These are phyloP conservation scores for Colletotrichum sp. DNA, from an alignment of 2,329 filamentous ascomycete genomes.

Conservation along the genomic window DNA sequence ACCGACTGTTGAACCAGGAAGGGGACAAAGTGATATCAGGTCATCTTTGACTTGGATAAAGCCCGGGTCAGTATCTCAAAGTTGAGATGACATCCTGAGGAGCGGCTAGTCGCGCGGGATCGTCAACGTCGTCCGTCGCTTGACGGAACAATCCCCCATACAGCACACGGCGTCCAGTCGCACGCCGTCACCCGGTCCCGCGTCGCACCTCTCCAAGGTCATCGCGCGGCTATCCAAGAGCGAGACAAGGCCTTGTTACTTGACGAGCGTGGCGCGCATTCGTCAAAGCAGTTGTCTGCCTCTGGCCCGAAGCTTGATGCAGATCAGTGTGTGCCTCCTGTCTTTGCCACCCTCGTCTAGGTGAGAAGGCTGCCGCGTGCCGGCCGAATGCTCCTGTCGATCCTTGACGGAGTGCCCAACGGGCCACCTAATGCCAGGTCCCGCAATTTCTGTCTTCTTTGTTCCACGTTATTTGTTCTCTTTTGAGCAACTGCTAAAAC, in stretches of 20 bases:
- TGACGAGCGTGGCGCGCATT: neutral
- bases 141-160: neutral
- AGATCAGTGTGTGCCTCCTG: neutral
- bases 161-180: neutral
- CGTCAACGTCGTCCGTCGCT: neutral
- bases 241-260: neutral
- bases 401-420: neutral
- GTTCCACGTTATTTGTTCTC: neutral
- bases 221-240: neutral
- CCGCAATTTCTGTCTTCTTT: neutral
- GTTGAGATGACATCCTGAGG: neutral
- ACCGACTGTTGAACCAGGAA: neutral
- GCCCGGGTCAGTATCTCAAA: neutral
- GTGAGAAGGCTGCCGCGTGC: neutral
- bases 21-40: neutral
- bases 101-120: neutral
- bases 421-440: neutral
- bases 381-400: neutral
- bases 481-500: neutral
- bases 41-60: neutral
- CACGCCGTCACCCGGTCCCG: neutral
- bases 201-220: neutral
- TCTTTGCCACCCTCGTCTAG: neutral
- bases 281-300: neutral
- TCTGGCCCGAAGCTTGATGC: neutral